Base-by-base conservation (phyloP, 306 rosid genomes). In the Senna tora region DNA sequence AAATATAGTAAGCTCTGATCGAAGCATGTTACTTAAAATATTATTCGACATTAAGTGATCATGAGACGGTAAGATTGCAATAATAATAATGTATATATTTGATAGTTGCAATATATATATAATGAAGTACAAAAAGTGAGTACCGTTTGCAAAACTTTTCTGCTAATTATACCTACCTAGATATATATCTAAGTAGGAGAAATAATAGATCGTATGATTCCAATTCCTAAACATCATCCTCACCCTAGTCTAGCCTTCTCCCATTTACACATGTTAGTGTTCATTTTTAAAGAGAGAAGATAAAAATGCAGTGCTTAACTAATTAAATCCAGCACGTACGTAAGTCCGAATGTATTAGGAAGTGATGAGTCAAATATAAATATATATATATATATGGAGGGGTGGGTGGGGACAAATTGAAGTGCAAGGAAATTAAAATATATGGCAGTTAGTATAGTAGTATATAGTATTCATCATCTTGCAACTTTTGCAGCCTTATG, bases 321-420 rank as follows among this genome's bases (percentile, higher is more conserved):
- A 30, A 47, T n/a, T n/a, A n/a, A 66, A 13, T 28, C 43, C 71
- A 2, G 43, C 2, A 34, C 7, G 45, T n/a, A n/a, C n/a, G n/a
- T n/a, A n/a, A n/a, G n/a, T 16, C 19, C 5, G 43, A 42, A 33
- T 1, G 38, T 9, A 36, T 36, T 36, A 36, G 39, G 39, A 36
- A 36, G 39, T 36, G 39, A 36, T 36, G 39, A 36, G 30, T 1
- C 1, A 25, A 25, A 25, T n/a, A 36, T 1, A 4, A 36, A 36
- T 36, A 36, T 4, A 36, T 36, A 36, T 4, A 33, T 33, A 33
- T 33, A 33, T 2, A 33, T 3, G 6, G 38, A 33, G 38, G 6
- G 39, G 39, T 17, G 1, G 72, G 83, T 74, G 79, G 83, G 83
- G 80, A 74, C 76, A 46, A 53, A 79, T 74, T 80, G 78, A 51